Evolutionary conservation across 2,329 filamentous ascomycete species (phyloP), one percentile per base, ranked within the genome.

Genomic region (Aspergillus tubingensis): DNA sequence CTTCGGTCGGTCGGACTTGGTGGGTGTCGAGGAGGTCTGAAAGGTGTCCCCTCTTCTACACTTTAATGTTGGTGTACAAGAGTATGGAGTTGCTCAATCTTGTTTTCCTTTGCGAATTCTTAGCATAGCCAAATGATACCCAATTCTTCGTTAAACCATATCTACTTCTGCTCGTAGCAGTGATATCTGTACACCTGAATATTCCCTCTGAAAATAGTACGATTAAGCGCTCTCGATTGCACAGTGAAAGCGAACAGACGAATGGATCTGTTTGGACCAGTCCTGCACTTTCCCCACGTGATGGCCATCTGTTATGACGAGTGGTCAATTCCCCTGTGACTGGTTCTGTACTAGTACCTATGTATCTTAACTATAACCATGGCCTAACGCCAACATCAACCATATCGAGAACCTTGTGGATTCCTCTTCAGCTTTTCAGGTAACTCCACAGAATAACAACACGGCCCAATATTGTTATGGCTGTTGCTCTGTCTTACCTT

Each of bases 21-120:
- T 90, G 91, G 90, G 90, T 86, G 84, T 85, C 83, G 90, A 90
- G 89, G 89, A 91, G 86, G 90, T 93, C 91, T 95, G 91, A 94
- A 91, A 91, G 91, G 83, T 82, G 70, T 48, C 68, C 72, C 64
- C 71, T 67, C 80, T 80, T 86, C 86, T 86, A 85, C 82, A 79
- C 84, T 85, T 70, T 70, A 13, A 67, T 67, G 65, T 63, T 53
- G 59, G 62, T 60, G 59, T 57, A 10, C 17, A 10, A 32, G 36
- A 25, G 11, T 36, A 36, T 21, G 23, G 19, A 51, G n/a, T 55
- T 59, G 41, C 36, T 50, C 43, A 44, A 48, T 17, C 8, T 23
- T 49, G 11, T 36, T 32, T 32, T 10, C 4, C 1, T 13, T 36
- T 36, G 1, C 2, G 4, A 1, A 3, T 4, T 11, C 1, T 36